Conservation (phyloP, 1,284 basidiomycete species). For the Rhodotorula sp. region DNA sequence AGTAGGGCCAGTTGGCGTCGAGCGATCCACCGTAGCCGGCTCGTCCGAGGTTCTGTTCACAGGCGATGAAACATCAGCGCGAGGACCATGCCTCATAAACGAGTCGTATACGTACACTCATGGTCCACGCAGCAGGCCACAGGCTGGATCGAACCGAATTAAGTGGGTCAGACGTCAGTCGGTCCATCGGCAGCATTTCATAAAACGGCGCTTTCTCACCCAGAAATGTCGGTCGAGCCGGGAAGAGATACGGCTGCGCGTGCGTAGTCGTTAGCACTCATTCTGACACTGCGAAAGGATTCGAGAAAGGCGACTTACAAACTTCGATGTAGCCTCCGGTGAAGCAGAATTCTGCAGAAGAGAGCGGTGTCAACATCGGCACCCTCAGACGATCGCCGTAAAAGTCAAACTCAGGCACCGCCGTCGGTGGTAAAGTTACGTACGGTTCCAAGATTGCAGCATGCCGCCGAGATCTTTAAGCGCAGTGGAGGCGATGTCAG, state of each 20-base stretch:
- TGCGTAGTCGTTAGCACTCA: neutral
- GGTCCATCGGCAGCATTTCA: conserved; percentile 40
- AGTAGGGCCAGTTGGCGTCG: conserved; percentile 69
- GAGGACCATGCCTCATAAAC: no score
- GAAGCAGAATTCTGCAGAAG: conserved; percentile 23
- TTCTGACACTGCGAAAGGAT: neutral
- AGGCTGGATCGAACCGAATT: neutral
- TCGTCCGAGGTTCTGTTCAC: conserved; percentile 64
- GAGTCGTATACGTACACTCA: conserved; percentile 56
- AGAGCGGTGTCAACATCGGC: conserved; percentile 52
- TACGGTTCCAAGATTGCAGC: conserved; percentile 70
- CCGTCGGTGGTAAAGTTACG: neutral
- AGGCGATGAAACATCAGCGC: no score
- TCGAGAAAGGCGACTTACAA: neutral
- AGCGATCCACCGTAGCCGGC: conserved; percentile 77
- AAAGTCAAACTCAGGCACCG: no score
- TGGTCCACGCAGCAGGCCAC: conserved; percentile 64
- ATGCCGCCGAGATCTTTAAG: conserved; percentile 54
- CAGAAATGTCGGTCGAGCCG: conserved; percentile 60
- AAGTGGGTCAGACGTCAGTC: conserved; percentile 7
- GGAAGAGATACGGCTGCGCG: conserved; percentile 64
- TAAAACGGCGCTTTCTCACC: neutral
- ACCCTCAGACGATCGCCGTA: conserved; percentile 58
- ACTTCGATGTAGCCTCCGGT: conserved; percentile 55
- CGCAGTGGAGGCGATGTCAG: neutral